A percentile compares a stretch with the other conserved stretches of the same genome.
phyloP scores from a whole-genome alignment of 306 rosid species.

The Casuarina glauca region DNA sequence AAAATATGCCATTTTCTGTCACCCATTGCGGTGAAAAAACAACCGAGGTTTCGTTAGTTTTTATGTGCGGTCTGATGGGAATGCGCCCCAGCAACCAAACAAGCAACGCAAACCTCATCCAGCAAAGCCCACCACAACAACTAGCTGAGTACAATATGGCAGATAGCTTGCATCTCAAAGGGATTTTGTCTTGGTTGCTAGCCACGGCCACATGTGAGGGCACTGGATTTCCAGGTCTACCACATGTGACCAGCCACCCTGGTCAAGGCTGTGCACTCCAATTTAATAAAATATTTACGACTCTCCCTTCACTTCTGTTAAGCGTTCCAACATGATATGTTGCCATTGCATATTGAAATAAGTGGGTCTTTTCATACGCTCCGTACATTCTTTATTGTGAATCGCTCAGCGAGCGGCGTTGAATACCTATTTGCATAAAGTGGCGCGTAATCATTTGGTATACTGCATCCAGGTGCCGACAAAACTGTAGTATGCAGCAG shows the following conservation, averaged over 20 bases:
- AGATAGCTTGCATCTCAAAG: slow-evolving; percentile 28
- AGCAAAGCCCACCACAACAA: slow-evolving; percentile 26
- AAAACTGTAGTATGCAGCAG: background rate
- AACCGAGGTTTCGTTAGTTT: slow-evolving; percentile 17
- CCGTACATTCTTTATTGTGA: background rate
- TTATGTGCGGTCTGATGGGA: slow-evolving; percentile 25
- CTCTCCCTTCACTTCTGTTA: slow-evolving; percentile 2
- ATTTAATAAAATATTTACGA: slow-evolving; percentile 7
- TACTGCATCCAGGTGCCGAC: background rate
- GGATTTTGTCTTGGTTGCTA: slow-evolving; percentile 32
- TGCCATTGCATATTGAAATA: background rate
- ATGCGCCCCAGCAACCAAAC: slow-evolving; percentile 39
- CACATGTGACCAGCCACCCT: slow-evolving; percentile 55
- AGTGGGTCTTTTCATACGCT: background rate
- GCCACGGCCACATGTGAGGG: slow-evolving; percentile 42
- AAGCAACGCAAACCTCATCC: slow-evolving; percentile 15
- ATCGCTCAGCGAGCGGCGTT: background rate
- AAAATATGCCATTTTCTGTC: slow-evolving; percentile 1
- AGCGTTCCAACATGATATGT: background rate
- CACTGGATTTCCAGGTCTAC: slow-evolving; percentile 21
- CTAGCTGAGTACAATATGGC: slow-evolving; percentile 27
- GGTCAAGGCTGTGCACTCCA: slow-evolving; percentile 43
- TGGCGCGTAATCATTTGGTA: background rate
- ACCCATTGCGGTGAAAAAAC: background rate
- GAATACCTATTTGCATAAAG: background rate